A percentile compares a stretch with the other conserved stretches of the same genome.
phyloP scores from a whole-genome alignment of 192 early-diverging fungal genomes.

The Gonapodya sp. region DNA sequence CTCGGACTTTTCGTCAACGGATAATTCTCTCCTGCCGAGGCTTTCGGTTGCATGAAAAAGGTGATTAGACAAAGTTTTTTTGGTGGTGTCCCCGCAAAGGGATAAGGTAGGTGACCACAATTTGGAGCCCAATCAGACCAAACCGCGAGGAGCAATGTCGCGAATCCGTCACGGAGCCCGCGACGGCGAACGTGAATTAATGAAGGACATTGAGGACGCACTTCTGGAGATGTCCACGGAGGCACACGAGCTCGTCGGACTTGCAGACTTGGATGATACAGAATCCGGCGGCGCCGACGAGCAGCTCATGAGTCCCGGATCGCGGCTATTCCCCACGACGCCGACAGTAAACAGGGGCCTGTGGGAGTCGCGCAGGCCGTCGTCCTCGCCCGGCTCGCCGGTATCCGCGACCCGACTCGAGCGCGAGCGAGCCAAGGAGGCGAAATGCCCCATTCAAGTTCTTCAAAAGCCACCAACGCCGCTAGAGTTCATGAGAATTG shows the following conservation, averaged over 20 bases:
- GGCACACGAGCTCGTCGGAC: neutral
- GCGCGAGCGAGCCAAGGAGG: neutral
- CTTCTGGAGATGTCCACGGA: neutral
- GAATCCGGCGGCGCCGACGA: neutral
- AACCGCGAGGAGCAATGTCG: no score
- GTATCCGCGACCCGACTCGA: neutral
- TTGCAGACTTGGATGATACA: neutral
- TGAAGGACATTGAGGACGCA: neutral
- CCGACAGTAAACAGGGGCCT: no score
- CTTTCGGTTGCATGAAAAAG: no score
- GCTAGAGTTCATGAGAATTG: conserved; percentile 25
- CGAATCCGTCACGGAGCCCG: neutral
- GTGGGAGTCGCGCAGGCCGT: neutral
- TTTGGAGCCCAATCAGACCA: no score
- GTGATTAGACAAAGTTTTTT: no score
- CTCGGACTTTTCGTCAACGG: no score
- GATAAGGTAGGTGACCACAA: no score
- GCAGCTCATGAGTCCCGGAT: neutral
- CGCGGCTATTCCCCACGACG: neutral
- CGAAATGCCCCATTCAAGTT: conserved; percentile 15
- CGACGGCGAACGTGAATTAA: neutral
- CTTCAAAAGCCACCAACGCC: conserved; percentile 20
- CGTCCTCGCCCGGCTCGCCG: neutral
- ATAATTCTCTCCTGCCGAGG: no score
- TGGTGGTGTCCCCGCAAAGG: no score